Conservation (phyloP, 225 moss, liverwort and hornwort species). For the Sphagnum tenellum region DNA sequence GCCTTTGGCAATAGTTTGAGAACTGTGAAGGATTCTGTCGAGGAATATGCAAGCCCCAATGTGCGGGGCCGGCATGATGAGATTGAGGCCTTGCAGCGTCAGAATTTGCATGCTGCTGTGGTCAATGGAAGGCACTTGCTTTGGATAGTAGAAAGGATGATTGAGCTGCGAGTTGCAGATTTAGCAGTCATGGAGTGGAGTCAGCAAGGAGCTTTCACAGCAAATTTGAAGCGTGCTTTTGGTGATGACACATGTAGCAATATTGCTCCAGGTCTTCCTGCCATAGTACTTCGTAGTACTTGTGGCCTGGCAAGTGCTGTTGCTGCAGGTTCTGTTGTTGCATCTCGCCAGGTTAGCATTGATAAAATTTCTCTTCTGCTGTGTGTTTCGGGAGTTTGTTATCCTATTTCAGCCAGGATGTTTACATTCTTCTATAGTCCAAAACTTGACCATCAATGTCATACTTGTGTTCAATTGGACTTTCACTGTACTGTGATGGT, state of each 20-base stretch:
- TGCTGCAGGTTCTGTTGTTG: conserved; percentile 62
- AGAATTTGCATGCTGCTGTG: conserved; percentile 72
- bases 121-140: conserved; percentile 67
- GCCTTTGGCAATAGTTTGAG: conserved; percentile 69
- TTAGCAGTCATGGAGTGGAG: conserved; percentile 86
- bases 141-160: conserved; percentile 88
- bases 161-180: conserved; percentile 75
- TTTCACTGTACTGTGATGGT: too few relatives aligned
- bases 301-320: conserved; percentile 78
- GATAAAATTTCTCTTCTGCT: too few relatives aligned
- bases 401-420: too few relatives aligned
- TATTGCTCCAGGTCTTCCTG: conserved; percentile 78
- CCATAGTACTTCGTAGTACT: conserved; percentile 76
- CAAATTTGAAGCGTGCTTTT: conserved; percentile 73
- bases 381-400: too few relatives aligned
- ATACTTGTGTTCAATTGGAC: too few relatives aligned
- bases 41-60: conserved; percentile 88
- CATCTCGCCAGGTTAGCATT: conserved; percentile 55
- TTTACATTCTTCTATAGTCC: too few relatives aligned
- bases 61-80: conserved; percentile 87
- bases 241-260: conserved; percentile 77
- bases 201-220: conserved; percentile 68
- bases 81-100: conserved; percentile 78
- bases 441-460: too few relatives aligned
- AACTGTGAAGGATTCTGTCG: conserved; percentile 78